Evolutionary conservation across 768 basidiomycete genomes (phyloP).

Genomic region (Lactarius sanguifluus): DNA sequence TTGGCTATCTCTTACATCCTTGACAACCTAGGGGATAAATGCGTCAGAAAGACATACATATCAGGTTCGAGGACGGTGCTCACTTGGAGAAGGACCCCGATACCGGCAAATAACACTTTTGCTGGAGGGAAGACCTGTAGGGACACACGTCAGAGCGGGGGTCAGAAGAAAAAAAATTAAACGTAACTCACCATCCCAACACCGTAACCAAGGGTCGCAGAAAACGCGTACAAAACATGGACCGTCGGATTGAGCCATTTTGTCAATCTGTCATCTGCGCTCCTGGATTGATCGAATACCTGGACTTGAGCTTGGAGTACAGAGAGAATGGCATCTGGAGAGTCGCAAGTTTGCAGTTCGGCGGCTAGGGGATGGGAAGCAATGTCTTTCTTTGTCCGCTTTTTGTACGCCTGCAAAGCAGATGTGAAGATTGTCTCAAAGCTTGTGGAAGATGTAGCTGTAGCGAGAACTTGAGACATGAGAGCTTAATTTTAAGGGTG

Average conservation of each 20-base stretch:
- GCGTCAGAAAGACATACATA: too few relatives aligned
- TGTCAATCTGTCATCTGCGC: neutral
- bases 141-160: neutral
- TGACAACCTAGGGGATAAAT: neutral
- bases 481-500: too few relatives aligned
- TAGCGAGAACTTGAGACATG: too few relatives aligned
- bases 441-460: neutral
- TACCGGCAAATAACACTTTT: too few relatives aligned
- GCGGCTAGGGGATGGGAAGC: neutral
- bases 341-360: neutral
- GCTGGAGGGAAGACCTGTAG: neutral
- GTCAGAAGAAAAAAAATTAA: neutral
- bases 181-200: neutral
- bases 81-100: neutral
- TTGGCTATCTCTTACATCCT: neutral
- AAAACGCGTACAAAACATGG: constrained; percentile 1
- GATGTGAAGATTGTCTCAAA: neutral
- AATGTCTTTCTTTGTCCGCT: neutral
- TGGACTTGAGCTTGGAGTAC: neutral
- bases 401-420: constrained; percentile 3
- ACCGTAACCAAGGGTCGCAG: neutral
- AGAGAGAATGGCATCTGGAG: neutral
- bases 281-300: neutral
- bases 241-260: constrained; percentile 9
- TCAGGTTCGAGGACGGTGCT: neutral